Conservation (phyloP, 805 yeast species). For the Ogataea allantospora region DNA sequence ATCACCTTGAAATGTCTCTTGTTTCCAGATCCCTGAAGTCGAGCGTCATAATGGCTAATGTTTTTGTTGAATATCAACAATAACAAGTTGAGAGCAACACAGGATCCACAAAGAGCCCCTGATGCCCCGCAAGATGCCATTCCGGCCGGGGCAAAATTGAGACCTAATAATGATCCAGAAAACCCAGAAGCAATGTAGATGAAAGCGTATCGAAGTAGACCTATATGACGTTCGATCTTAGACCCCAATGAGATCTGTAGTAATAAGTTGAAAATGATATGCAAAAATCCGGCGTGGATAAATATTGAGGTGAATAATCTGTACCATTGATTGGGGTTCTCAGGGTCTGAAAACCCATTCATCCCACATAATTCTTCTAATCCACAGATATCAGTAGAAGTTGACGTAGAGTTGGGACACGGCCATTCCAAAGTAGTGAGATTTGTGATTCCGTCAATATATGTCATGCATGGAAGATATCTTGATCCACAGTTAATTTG, state of each 20-base stretch:
- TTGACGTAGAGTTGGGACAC: conserved; percentile 64
- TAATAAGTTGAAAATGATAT: conserved; percentile 60
- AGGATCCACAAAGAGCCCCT: conserved; percentile 67
- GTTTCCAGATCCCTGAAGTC: conserved; percentile 25
- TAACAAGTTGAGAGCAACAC: conserved; percentile 57
- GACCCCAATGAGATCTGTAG: conserved; percentile 62
- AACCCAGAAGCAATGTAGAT: conserved; percentile 63
- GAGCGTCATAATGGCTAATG: conserved; percentile 40
- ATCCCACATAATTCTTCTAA: conserved; percentile 61
- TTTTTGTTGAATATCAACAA: conserved; percentile 51
- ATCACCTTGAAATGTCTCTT: conserved; percentile 43
- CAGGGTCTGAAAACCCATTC: conserved; percentile 40
- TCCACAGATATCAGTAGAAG: conserved; percentile 53
- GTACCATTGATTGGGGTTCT: conserved; percentile 64
- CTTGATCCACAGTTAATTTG: conserved; percentile 70
- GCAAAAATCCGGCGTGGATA: conserved; percentile 71
- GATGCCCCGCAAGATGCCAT: conserved; percentile 68
- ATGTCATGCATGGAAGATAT: conserved; percentile 68
- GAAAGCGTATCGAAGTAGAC: conserved; percentile 49
- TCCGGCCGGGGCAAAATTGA: conserved; percentile 67
- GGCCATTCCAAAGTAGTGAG: conserved; percentile 50
- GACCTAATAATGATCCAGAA: conserved; percentile 65
- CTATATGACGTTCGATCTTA: conserved; percentile 56
- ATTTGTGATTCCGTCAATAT: conserved; percentile 48
- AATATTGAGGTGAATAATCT: conserved; percentile 68